phyloP scores from a whole-genome alignment of 164 flowering plant genomes.

The Stephania yunnanensis region DNA sequence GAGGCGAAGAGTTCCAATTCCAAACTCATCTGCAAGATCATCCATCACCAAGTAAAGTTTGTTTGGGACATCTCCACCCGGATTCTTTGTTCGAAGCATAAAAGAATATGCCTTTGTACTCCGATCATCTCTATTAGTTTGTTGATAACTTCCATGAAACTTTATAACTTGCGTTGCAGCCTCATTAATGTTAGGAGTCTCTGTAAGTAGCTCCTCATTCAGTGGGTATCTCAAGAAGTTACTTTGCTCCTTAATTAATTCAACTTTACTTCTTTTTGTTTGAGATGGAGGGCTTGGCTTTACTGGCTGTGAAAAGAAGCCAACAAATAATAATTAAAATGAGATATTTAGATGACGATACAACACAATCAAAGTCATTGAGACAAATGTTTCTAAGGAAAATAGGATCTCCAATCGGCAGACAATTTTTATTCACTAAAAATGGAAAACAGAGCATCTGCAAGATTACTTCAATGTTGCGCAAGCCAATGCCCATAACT shows the following conservation, averaged over 20 bases:
- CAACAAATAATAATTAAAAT: not conserved
- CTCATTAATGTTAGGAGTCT: conserved; percentile 82
- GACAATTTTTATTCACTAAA: not conserved
- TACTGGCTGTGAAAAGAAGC: conserved; percentile 58
- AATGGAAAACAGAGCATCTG: not conserved
- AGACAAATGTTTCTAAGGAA: not conserved
- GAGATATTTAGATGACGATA: too few relatives aligned
- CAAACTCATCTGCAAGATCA: conserved; percentile 91
- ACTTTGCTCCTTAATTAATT: conserved; percentile 90
- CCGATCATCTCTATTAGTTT: conserved; percentile 76
- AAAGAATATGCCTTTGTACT: conserved; percentile 71
- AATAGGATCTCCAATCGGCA: not conserved
- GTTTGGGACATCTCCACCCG: conserved; percentile 91
- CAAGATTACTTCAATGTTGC: too few relatives aligned
- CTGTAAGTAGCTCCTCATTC: conserved; percentile 84
- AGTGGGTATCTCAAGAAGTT: conserved; percentile 89
- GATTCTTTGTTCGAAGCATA: conserved; percentile 97
- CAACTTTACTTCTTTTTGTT: conserved; percentile 92
- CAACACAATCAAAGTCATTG: too few relatives aligned
- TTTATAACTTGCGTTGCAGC: conserved; percentile 88
- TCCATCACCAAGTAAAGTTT: conserved; percentile 90
- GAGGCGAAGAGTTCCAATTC: conserved; percentile 89
- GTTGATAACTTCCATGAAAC: conserved; percentile 98
- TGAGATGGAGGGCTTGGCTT: conserved; percentile 52
- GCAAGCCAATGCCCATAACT: not conserved